phyloP scores from a whole-genome alignment of 352 stramenopile species.

The Albugo laibachii region DNA sequence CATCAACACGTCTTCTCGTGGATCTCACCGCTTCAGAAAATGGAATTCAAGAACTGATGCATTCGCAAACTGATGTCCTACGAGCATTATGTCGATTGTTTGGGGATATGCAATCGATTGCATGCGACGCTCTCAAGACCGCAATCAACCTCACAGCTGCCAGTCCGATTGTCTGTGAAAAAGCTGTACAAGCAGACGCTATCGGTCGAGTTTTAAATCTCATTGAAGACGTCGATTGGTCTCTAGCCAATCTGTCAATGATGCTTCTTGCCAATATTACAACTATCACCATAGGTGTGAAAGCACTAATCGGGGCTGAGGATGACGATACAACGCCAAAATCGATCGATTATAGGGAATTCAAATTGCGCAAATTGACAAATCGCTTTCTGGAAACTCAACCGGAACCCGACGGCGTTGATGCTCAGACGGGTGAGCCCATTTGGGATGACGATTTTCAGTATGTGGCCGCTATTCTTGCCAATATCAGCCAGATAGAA shows the following conservation, averaged over 20 bases:
- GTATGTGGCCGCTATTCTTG: slow-evolving; percentile 70
- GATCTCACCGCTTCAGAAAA: slow-evolving; percentile 70
- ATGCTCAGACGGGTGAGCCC: slow-evolving; percentile 39
- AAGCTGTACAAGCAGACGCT: slow-evolving; percentile 53
- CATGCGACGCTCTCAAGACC: slow-evolving; percentile 70
- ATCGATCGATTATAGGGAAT: slow-evolving; percentile 35
- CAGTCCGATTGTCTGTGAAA: slow-evolving; percentile 41
- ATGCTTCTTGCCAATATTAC: slow-evolving; percentile 76
- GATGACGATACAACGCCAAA: slow-evolving; percentile 18
- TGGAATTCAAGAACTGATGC: slow-evolving; percentile 53
- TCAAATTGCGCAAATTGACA: slow-evolving; percentile 62
- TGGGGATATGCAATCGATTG: slow-evolving; percentile 66
- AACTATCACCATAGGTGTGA: slow-evolving; percentile 41
- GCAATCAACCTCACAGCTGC: slow-evolving; percentile 71
- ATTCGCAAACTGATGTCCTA: slow-evolving; percentile 44
- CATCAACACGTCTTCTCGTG: slow-evolving; percentile 55
- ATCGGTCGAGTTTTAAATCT: slow-evolving; percentile 77
- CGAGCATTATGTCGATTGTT: slow-evolving; percentile 60
- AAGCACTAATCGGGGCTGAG: slow-evolving; percentile 32
- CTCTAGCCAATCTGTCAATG: slow-evolving; percentile 68
- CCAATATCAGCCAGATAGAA: slow-evolving; percentile 70
- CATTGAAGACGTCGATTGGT: slow-evolving; percentile 64
- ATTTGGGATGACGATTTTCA: slow-evolving; percentile 80
- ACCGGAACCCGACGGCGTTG: slow-evolving; percentile 54
- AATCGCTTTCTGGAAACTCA: slow-evolving; percentile 47